These are phyloP conservation scores for Hansenula anomala DNA, from an alignment of 1,139 yeast genomes.

Conservation along the genomic window DNA sequence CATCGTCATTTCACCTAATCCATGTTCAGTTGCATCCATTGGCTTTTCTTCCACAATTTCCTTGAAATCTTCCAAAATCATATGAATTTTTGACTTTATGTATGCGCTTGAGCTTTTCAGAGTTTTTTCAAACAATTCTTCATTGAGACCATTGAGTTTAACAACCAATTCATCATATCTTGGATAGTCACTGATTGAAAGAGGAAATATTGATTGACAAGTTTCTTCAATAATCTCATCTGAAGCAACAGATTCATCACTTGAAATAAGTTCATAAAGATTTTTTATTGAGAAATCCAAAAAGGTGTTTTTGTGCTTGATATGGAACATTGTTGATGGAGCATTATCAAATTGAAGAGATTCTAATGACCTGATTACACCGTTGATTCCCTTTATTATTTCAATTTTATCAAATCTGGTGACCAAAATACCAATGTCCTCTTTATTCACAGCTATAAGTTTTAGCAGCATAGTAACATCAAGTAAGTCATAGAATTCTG, in stretches of 20 bases:
- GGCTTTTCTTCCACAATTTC: slow-evolving; percentile 13
- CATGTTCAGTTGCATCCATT: slow-evolving; percentile 18
- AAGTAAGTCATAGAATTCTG: slow-evolving; percentile 22
- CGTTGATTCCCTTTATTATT: slow-evolving; percentile 10
- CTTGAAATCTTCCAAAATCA: slow-evolving; percentile 18
- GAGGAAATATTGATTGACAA: slow-evolving; percentile 16
- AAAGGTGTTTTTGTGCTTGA: slow-evolving; percentile 19
- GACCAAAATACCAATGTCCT: slow-evolving; percentile 13
- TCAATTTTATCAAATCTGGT: slow-evolving; percentile 7
- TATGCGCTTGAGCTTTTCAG: slow-evolving; percentile 10
- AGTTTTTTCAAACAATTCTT: slow-evolving; percentile 7
- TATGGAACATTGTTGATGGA: slow-evolving; percentile 22
- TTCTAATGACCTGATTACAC: slow-evolving; percentile 12
- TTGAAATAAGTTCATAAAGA: slow-evolving; percentile 11
- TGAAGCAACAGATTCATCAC: neutral
- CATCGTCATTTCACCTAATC: slow-evolving; percentile 33
- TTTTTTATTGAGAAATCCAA: slow-evolving; percentile 17
- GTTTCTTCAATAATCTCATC: slow-evolving; percentile 4
- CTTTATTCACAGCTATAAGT: slow-evolving; percentile 26
- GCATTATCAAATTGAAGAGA: slow-evolving; percentile 17
- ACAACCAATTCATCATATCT: slow-evolving; percentile 21
- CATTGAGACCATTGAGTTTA: slow-evolving; percentile 10
- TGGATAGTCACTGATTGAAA: slow-evolving; percentile 23
- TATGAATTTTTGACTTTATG: slow-evolving; percentile 12
- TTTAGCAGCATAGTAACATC: slow-evolving; percentile 25